Evolutionary conservation across 208 protist genomes (phyloP).

Genomic region (Leishmania mexicana): DNA sequence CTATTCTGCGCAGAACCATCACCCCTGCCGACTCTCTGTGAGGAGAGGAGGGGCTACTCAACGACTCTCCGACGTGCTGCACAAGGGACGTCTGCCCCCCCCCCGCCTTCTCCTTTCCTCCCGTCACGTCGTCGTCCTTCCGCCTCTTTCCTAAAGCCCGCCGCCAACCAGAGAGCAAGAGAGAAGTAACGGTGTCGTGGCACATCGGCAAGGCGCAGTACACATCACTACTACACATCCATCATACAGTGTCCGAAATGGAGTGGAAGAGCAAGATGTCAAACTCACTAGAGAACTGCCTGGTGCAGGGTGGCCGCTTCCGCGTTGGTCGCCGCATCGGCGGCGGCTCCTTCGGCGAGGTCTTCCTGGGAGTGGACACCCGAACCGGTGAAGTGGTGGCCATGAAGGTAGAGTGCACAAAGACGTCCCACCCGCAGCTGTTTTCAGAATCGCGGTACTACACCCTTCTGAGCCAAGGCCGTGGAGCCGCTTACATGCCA

Average conservation of each 20-base stretch:
- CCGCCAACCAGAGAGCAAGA: not conserved
- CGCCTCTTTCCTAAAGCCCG: not conserved
- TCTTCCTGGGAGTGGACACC: slow-evolving; percentile 91
- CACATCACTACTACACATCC: not conserved
- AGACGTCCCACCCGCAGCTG: slow-evolving; percentile 92
- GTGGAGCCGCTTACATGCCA: slow-evolving; percentile 86
- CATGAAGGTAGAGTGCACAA: slow-evolving; percentile 93
- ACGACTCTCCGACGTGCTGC: not conserved
- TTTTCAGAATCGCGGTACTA: slow-evolving; percentile 89
- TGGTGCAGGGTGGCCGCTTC: slow-evolving; percentile 83
- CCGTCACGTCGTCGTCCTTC: not conserved
- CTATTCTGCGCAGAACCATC: not conserved
- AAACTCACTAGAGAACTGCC: slow-evolving; percentile 26
- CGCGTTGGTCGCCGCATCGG: slow-evolving; percentile 98
- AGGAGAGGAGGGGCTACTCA: not conserved
- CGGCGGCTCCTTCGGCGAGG: slow-evolving; percentile 93
- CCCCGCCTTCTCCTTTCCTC: not conserved
- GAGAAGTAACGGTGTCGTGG: not conserved
- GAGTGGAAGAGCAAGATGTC: slow-evolving; percentile 18
- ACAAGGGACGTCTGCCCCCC: not conserved
- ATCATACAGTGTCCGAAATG: slow-evolving; percentile 4
- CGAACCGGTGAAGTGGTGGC: slow-evolving; percentile 85
- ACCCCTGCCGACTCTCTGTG: not conserved
- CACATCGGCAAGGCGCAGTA: not conserved
- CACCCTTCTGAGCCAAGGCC: slow-evolving; percentile 72